Base-by-base conservation (phyloP, 331 rosid species). In the Erythrophleum ivorense region DNA sequence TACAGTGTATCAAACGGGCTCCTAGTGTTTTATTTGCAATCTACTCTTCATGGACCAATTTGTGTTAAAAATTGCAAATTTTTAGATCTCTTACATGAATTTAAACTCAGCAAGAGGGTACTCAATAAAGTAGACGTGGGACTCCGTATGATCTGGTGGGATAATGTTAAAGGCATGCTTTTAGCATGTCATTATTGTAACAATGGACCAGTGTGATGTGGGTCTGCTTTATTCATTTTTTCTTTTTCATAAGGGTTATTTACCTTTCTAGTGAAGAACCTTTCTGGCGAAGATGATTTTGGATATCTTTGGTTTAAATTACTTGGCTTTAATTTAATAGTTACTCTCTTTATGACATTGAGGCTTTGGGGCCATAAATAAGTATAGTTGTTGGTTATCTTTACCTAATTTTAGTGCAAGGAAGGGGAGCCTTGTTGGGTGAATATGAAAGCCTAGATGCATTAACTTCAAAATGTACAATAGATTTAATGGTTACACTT, bases 91-190 rank as follows among this genome's bases (percentile, higher is more conserved):
- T 24, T 24, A 24, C 29, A 24, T 24, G 29, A 0, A 24, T 24
- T 24, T 24, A 24, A 24, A 24, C 29, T 24, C 29, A 24, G 29
- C 29, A 24, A 24, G 29, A 24, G 29, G 29, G 29, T 24, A 24
- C 29, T 24, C 29, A 24, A 24, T 24, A 24, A 24, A 24, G 29
- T 45, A 43, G 55, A 24, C 58, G 11, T 9, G 2, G 59, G 38
- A 24, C 57, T 36, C 4, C 6, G 40, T 38, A 11, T 63, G 43
- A 9, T 63, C 43, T 71, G 41, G 38, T 45, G 36, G 18, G 75
- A 19, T 19, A 55, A 70, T 10, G n/a, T 21, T 70, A 13, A 43
- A 70, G 57, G 57, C 54, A 46, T 70, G 48, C 75, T 68, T 16
- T 36, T 18, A 15, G 50, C 52, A 38, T 40, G 73, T 67, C 73